Evolutionary conservation across 225 moss, liverwort and hornwort genomes (phyloP), one percentile per base, ranked within the genome.

Genomic region (Marchantia polymorpha): DNA sequence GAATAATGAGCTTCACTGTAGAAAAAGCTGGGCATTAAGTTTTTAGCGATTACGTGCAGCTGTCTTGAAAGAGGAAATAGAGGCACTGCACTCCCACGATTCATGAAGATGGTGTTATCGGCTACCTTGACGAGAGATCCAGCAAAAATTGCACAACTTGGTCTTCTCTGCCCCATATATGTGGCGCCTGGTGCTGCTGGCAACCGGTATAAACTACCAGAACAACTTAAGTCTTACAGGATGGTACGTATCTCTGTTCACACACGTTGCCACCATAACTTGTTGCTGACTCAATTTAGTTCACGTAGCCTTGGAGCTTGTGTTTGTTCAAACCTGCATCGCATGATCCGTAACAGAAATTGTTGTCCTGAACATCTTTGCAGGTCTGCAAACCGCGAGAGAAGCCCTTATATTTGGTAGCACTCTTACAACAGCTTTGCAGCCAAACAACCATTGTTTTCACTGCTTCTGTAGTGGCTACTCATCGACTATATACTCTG

Each of bases 81-180:
- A 91, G 89, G 95, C 73, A 90, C 89, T 76, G 85, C 83, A 52
- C 83, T 88, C 74, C 95, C 93, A 39, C 90, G 99, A 82, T 87
- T 95, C 39, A 89, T 92, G 92, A 99, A 99, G 84, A 88, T 99
- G 84, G 91, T 99, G 59, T 83, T 99, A 71, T 99, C 99, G 72
- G 99, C 99, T 66, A 99, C 99, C 49, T 86, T 99, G 78, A 99
- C 99, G 12, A 91, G 93, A 79, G 95, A 99, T 77, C 99, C 99
- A 53, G 90, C 95, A 48, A 99, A 99, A 85, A 99, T 99, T 84
- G 90, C 88, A 11, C 99, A 95, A 80, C 86, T 99, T 75, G 92
- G 86, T 76, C 95, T 99, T 56, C 89, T 95, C 78, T 89, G 86
- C 78, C 99, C 99, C 26, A 84, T 93, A 78, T 95, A 93, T 80